These are phyloP conservation scores for Pythium phragmiticola DNA, from an alignment of 352 stramenopile genomes.

Conservation along the genomic window DNA sequence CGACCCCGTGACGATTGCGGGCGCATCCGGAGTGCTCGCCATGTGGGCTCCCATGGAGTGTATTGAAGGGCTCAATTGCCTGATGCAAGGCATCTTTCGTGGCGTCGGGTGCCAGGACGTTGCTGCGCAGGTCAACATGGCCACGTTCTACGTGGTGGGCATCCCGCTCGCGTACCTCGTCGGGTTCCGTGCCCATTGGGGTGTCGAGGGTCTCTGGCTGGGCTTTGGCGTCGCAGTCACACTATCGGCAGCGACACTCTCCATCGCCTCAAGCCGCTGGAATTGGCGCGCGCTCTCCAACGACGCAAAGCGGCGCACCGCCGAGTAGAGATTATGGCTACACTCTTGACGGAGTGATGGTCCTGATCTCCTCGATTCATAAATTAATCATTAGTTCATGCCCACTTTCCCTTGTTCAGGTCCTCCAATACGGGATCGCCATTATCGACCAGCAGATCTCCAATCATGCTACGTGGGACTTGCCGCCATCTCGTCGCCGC, in stretches of 20 bases:
- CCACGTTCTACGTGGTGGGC: slow-evolving; percentile 75
- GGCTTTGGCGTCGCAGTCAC: slow-evolving; percentile 62
- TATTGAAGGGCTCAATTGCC: slow-evolving; percentile 65
- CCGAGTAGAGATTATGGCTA: slow-evolving; percentile 13
- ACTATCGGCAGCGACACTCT: slow-evolving; percentile 30
- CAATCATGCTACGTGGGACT: slow-evolving; percentile 7
- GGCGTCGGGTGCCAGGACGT: slow-evolving; percentile 65
- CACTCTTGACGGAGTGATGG: neutral
- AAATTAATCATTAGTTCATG: neutral
- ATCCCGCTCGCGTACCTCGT: slow-evolving; percentile 64
- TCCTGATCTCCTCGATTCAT: neutral
- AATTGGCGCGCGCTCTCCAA: slow-evolving; percentile 38
- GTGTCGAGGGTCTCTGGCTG: slow-evolving; percentile 75
- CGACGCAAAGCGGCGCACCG: slow-evolving; percentile 33
- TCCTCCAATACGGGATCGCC: neutral
- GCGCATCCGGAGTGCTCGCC: slow-evolving; percentile 46
- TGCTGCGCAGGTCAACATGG: slow-evolving; percentile 53
- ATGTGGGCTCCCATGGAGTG: slow-evolving; percentile 63
- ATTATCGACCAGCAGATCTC: neutral
- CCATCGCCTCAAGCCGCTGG: slow-evolving; percentile 31
- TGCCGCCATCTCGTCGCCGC: slow-evolving; percentile 6
- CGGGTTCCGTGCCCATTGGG: slow-evolving; percentile 41
- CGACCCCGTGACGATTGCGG: slow-evolving; percentile 35
- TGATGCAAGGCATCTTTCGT: slow-evolving; percentile 72
- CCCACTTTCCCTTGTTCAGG: neutral